Conservation (phyloP, 2,329 filamentous ascomycete species). For the Xylariaceae sp. region DNA sequence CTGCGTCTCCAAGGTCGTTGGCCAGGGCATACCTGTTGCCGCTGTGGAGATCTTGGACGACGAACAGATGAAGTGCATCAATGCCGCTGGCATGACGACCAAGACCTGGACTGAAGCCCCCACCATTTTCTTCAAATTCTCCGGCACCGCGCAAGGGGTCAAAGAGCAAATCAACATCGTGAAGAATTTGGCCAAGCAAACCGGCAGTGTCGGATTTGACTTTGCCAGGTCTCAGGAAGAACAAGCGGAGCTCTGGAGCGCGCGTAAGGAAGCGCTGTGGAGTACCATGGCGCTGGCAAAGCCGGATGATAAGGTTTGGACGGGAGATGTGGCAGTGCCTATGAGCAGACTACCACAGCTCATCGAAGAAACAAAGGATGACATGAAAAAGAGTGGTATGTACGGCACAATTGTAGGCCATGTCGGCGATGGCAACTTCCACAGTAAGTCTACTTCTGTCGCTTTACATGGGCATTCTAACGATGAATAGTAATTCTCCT, state of each 20-base stretch:
- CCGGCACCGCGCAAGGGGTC: constrained; percentile 62
- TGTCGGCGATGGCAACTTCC: constrained; percentile 77
- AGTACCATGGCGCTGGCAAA: constrained; percentile 67
- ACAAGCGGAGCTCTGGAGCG: constrained; percentile 76
- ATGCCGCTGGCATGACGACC: constrained; percentile 54
- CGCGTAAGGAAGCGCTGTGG: constrained; percentile 82
- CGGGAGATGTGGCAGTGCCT: constrained; percentile 81
- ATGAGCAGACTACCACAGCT: constrained; percentile 71
- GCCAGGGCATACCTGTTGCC: constrained; percentile 70
- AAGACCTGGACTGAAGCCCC: constrained; percentile 62
- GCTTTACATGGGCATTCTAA: constrained; percentile 8
- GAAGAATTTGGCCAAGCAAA: constrained; percentile 32
- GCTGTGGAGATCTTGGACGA: constrained; percentile 80
- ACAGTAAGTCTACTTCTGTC: constrained; percentile 41
- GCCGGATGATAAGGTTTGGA: constrained; percentile 74
- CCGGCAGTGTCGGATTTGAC: constrained; percentile 69
- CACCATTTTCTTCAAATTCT: constrained; percentile 71
- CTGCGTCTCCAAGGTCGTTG: constrained; percentile 69
- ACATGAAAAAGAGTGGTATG: constrained; percentile 56
- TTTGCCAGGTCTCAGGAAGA: constrained; percentile 71
- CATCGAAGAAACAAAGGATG: constrained; percentile 71
- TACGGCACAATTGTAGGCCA: constrained; percentile 67
- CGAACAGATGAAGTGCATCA: constrained; percentile 65
- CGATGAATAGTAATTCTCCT: constrained; percentile 47
- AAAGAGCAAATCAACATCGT: constrained; percentile 68